phyloP scores from a whole-genome alignment of 345 rosid genomes.

The Gynandropsis gynandra region DNA sequence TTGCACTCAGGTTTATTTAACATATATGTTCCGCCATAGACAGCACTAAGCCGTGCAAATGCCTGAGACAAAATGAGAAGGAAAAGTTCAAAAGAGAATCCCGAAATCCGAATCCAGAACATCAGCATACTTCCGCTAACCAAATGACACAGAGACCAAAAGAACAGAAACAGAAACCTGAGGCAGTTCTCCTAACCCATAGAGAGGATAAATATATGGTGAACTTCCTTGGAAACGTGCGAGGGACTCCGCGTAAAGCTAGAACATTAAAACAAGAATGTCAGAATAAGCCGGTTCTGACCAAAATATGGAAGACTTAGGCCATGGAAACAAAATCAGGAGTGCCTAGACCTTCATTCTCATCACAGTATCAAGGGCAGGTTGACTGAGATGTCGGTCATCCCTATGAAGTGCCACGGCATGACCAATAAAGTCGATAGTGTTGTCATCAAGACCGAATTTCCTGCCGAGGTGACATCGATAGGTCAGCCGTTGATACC shows the following conservation, averaged over 20 bases:
- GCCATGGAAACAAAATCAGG: conserved; percentile 9
- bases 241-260: conserved; percentile 92
- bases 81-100: conserved; percentile 15
- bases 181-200: conserved; percentile 90
- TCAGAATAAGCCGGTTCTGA: conserved; percentile 14
- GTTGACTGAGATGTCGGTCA: conserved; percentile 68
- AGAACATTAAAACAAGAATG: conserved; percentile 20
- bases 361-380: conserved; percentile 71
- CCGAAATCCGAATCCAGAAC: conserved; percentile 1
- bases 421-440: conserved; percentile 84
- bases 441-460: conserved; percentile 87
- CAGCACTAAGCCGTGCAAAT: conserved; percentile 94
- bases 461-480: conserved; percentile 34
- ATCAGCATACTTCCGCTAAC: conserved; percentile 4
- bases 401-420: conserved; percentile 81
- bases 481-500: conserved; percentile 13
- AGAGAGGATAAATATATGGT: conserved; percentile 85
- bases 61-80: conserved; percentile 40
- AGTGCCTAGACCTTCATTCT: conserved; percentile 60
- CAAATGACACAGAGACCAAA: background rate
- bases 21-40: conserved; percentile 96
- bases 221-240: conserved; percentile 91
- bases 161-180: conserved; percentile 47
- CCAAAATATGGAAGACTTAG: background rate
- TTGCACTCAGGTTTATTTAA: conserved; percentile 89